A percentile compares a stretch with the other conserved stretches of the same genome.
These are phyloP conservation scores for Monosporascus cannonballus DNA, from an alignment of 2,329 filamentous ascomycete genomes.

Conservation along the genomic window DNA sequence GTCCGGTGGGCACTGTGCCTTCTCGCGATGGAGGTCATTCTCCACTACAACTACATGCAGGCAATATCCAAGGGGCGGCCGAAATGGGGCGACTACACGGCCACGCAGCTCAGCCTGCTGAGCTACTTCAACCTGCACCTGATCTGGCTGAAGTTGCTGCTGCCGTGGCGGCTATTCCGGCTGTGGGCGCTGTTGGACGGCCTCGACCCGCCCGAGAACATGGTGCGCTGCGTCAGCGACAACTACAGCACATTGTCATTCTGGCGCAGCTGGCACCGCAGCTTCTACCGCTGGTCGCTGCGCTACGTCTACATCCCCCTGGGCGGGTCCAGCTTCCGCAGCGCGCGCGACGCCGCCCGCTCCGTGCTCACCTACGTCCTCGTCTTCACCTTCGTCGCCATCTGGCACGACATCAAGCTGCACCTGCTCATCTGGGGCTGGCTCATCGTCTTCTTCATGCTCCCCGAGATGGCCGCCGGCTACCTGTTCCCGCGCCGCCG, in stretches of 20 bases:
- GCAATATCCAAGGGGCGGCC: slow-evolving; percentile 81
- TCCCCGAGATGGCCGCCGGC: slow-evolving; percentile 74
- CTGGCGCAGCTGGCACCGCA: slow-evolving; percentile 95
- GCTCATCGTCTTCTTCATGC: slow-evolving; percentile 88
- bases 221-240: slow-evolving; percentile 92
- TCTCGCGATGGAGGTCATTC: slow-evolving; percentile 82
- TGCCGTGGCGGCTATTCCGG: slow-evolving; percentile 97
- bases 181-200: slow-evolving; percentile 91
- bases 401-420: slow-evolving; percentile 97
- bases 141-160: slow-evolving; percentile 94
- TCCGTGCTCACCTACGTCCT: slow-evolving; percentile 70
- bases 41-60: slow-evolving; percentile 90
- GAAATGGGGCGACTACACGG: slow-evolving; percentile 76
- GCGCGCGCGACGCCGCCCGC: slow-evolving; percentile 40
- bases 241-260: slow-evolving; percentile 89
- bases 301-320: slow-evolving; percentile 92
- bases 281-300: slow-evolving; percentile 90
- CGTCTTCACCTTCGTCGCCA: slow-evolving; percentile 92
- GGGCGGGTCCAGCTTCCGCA: slow-evolving; percentile 58
- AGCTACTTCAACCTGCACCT: slow-evolving; percentile 95
- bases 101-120: slow-evolving; percentile 81
- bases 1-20: slow-evolving; percentile 76
- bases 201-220: slow-evolving; percentile 94
- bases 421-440: slow-evolving; percentile 92
- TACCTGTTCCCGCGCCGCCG: slow-evolving; percentile 66